Evolutionary conservation across 495 filamentous ascomycete genomes (phyloP), one percentile per base, ranked within the genome.

Genomic region (Haplographium delicatum): DNA sequence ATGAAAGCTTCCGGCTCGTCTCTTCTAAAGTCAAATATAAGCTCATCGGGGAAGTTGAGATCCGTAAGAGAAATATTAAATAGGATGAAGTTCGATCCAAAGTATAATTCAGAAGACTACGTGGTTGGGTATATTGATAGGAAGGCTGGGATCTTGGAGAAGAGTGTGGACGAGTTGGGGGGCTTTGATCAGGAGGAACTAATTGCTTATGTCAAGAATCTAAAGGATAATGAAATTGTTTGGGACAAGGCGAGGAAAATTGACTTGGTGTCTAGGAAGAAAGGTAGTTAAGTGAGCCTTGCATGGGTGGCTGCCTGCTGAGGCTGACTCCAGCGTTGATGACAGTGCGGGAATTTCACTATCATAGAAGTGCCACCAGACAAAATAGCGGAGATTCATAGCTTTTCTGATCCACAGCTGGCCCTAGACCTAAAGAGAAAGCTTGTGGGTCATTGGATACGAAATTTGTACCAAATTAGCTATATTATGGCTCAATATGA

Each of bases 61-160:
- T 40, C 53, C 2, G 46, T 31, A 28, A 56, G 20, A 37, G 53
- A 56, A 11, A 33, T 56, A 2, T 23, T 56, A 3, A 56, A 49
- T 15, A 23, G 40, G 16, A 13, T 56, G 24, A 50, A 35, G 16
- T 44, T 40, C 40, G 53, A 56, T 34, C n/a, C 38, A 4, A 11
- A 4, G 27, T 50, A 44, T 26, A 26, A 44, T 25, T 3, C 47
- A 8, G 28, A 37, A 6, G 53, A 50, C 19, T 56, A 38, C 33
- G 39, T 56, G 19, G 47, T 56, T 1, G 53, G 53, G 2, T 56
- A 50, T 28, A 51, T 44, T 33, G 53, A 56, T 44, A 46, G 46
- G 11, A 42, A 56, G 20, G 45, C 16, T 15, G 53, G 53, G 33
- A 50, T 50, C 9, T 15, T 44, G 33, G 53, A 56, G 46, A 46